These are phyloP conservation scores for Phaffia rhodozyma DNA, from an alignment of 1,284 basidiomycete species.

Conservation along the genomic window DNA sequence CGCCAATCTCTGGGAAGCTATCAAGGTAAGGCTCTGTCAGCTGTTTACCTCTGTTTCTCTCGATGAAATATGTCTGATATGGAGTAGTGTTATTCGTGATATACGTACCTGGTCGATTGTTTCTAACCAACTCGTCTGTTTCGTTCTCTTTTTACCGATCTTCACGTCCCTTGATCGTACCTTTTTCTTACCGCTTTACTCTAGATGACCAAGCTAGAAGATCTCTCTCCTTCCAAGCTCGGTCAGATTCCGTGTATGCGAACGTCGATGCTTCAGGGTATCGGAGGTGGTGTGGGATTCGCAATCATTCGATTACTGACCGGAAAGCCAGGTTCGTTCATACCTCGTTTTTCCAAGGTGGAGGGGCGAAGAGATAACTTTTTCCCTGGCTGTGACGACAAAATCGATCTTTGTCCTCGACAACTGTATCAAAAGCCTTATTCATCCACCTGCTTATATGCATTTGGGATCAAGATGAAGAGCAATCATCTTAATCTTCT, in stretches of 20 bases:
- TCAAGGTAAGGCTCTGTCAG: constrained; percentile 4
- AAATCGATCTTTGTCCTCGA: too few species aligned
- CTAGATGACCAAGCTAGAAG: constrained; percentile 5
- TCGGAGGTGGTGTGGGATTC: constrained; percentile 2
- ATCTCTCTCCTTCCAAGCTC: constrained; percentile 3
- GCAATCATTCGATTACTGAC: constrained; percentile 1
- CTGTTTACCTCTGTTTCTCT: not conserved
- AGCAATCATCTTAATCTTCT: too few species aligned
- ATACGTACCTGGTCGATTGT: too few species aligned
- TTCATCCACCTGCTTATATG: not conserved
- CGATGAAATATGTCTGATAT: not conserved
- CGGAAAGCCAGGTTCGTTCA: not conserved
- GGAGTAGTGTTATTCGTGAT: too few species aligned
- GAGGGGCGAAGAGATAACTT: too few species aligned
- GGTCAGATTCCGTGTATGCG: constrained; percentile 13
- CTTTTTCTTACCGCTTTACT: not conserved
- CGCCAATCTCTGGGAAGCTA: constrained; percentile 6
- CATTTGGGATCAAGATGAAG: not conserved
- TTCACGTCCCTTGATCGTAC: not conserved
- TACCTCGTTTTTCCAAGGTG: not conserved
- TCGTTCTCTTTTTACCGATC: not conserved
- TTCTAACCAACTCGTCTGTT: not conserved
- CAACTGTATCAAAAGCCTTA: too few species aligned
- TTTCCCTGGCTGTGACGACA: too few species aligned
- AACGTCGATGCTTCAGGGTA: constrained; percentile 10